Base-by-base conservation (phyloP, 805 yeast species). In the Spathaspora boniae region DNA sequence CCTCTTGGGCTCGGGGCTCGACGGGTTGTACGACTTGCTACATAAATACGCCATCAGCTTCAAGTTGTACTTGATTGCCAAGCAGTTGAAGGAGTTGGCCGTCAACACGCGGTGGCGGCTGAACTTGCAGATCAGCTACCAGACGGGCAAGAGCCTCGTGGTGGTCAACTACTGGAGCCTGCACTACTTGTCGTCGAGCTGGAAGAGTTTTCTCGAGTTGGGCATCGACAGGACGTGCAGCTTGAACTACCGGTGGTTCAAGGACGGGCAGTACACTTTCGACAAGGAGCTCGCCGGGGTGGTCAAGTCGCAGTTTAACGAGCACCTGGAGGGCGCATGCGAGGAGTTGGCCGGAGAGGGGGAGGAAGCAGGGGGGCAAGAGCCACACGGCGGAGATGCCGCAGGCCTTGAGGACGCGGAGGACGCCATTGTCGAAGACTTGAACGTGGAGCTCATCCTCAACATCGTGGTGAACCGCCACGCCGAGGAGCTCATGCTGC, bases 31-130 rank as follows among this genome's bases (percentile, higher is more conserved):
- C 45, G 74, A 68, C 24, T 62, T 80, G 1, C 57, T 84, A 28
- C 77, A 78, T 40, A 65, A 68, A 34, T 82, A 78, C 50, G 62
- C 86, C 11, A 72, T 75, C n/a, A 73, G 80, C 16, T 79, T 77
- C 60, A 82, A 81, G 49, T 62, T 85, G 9, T 74, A 80, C 42
- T 53, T 78, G 14, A 59, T 85, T 3, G 77, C 81, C 33, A 64
- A 72, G 30, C 84, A 81, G 48, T 55, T 85, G 38, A 62, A 65
- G 21, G 68, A 66, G 15, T 56, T 82, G 34, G 44, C 59, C 16
- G 39, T 52, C 20, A 66, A 76, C 44, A 50, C 65, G 30, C 65
- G 65, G 37, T 82, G 87, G 87, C 65, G 76, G 34, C 72, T 77
- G 6, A 75, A 74, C 31, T 51, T 86, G 28, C 74, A 75, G 28